These are phyloP conservation scores for Decorospora gaudefroyi DNA, from an alignment of 2,329 filamentous ascomycete species.

Conservation along the genomic window DNA sequence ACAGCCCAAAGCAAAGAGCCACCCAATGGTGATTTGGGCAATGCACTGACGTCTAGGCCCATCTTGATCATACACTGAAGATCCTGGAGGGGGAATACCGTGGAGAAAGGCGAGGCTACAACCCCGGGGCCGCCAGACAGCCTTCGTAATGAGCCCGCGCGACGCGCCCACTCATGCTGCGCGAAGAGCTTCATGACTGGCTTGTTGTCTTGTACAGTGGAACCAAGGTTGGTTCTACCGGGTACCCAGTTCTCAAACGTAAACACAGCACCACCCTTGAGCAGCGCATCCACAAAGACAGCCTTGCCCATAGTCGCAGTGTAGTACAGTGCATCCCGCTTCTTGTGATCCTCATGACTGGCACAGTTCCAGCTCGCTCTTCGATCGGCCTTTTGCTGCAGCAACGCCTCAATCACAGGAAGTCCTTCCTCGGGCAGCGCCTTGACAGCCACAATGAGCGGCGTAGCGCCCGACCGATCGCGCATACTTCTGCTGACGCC, in stretches of 20 bases:
- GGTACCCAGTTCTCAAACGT: slow-evolving; percentile 34
- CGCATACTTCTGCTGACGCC: slow-evolving; percentile 42
- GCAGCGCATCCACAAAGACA: slow-evolving; percentile 31
- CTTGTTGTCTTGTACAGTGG: slow-evolving; percentile 18
- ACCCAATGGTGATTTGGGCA: slow-evolving; percentile 22
- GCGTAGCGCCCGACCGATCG: slow-evolving; percentile 40
- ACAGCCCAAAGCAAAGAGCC: slow-evolving; percentile 32
- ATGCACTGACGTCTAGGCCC: slow-evolving; percentile 31
- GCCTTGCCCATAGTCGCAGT: slow-evolving; percentile 34
- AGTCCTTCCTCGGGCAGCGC: slow-evolving; percentile 37
- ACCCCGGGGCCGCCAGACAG: slow-evolving; percentile 12
- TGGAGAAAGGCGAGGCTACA: slow-evolving; percentile 19
- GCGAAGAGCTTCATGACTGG: slow-evolving; percentile 29
- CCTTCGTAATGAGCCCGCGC: slow-evolving; percentile 25
- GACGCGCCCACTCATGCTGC: slow-evolving; percentile 36
- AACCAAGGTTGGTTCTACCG: slow-evolving; percentile 14
- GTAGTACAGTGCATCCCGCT: slow-evolving; percentile 35
- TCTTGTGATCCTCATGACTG: slow-evolving; percentile 39
- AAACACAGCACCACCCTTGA: slow-evolving; percentile 37
- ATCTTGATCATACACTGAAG: slow-evolving; percentile 30
- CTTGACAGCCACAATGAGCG: slow-evolving; percentile 41
- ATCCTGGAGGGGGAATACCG: slow-evolving; percentile 27
- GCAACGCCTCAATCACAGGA: slow-evolving; percentile 32
- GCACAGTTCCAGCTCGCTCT: slow-evolving; percentile 35
- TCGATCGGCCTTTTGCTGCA: slow-evolving; percentile 24